phyloP scores from a whole-genome alignment of 2,329 filamentous ascomycete genomes.

The Nothomitra cinnamomea region DNA sequence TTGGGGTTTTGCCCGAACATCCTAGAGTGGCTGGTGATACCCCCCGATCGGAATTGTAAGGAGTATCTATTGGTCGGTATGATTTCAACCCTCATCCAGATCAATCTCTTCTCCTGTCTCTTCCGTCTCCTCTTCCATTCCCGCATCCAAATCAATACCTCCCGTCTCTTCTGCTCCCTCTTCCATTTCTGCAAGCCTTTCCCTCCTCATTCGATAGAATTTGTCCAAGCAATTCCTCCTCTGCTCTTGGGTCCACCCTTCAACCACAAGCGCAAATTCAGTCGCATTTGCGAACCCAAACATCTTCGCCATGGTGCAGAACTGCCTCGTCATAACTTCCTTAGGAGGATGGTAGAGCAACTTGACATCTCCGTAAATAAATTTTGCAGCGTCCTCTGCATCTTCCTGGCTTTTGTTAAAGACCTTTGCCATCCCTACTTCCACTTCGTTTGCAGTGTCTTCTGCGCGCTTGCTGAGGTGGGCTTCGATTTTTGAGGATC shows the following conservation, averaged over 20 bases:
- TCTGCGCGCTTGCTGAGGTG: conserved; percentile 63
- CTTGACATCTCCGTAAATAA: conserved; percentile 22
- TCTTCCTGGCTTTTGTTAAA: conserved; percentile 33
- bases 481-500: conserved; percentile 80
- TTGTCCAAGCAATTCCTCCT: conserved; percentile 58
- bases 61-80: no score
- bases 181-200: not conserved
- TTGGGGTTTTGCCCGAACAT: no score
- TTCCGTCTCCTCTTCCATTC: no score
- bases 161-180: not conserved
- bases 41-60: no score
- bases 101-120: no score
- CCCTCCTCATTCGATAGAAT: conserved; percentile 43
- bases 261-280: conserved; percentile 80
- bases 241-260: conserved; percentile 76
- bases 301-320: conserved; percentile 73
- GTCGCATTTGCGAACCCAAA: conserved; percentile 61
- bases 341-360: conserved; percentile 52
- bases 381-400: conserved; percentile 17
- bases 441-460: conserved; percentile 35
- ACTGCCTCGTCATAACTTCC: conserved; percentile 62
- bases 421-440: conserved; percentile 35
- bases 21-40: no score
- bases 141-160: not conserved
- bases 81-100: no score